Conservation (phyloP, 2,329 filamentous ascomycete genomes). For the Ophiostoma novo-ulmi region DNA sequence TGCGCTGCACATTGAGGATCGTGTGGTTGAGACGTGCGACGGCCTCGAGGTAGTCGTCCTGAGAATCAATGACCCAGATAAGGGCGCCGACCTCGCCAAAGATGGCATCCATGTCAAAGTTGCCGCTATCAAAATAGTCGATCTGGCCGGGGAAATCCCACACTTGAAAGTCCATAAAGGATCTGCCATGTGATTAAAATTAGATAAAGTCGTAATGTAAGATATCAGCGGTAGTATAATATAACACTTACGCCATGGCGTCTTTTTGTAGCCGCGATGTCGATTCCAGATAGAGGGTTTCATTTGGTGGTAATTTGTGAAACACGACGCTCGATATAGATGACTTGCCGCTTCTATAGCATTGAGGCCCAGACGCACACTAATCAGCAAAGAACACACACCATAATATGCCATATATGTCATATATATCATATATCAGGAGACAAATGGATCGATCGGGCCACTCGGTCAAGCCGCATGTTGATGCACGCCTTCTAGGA, state of each 20-base stretch:
- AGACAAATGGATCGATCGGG: constrained; percentile 5
- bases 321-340: constrained; percentile 99
- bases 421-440: background rate
- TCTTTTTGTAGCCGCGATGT: constrained; percentile 93
- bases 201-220: constrained; percentile 34
- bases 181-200: constrained; percentile 35
- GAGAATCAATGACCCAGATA: constrained; percentile 97
- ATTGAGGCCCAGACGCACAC: background rate
- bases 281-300: constrained; percentile 92
- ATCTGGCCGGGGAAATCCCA: constrained; percentile 97
- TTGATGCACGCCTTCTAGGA: background rate
- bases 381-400: constrained; percentile 4
- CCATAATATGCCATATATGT: background rate
- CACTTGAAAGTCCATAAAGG: constrained; percentile 98
- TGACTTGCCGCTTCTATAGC: constrained; percentile 83
- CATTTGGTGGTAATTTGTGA: constrained; percentile 91
- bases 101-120: constrained; percentile 86
- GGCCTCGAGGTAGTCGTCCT: constrained; percentile 94
- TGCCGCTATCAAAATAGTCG: constrained; percentile 78
- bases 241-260: constrained; percentile 62
- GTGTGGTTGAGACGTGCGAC: constrained; percentile 81
- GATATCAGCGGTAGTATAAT: background rate
- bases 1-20: constrained; percentile 80
- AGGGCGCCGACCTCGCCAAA: constrained; percentile 91
- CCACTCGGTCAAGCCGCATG: background rate